Base-by-base conservation (phyloP, 1,284 basidiomycete species). In the Puccinia coronata region DNA sequence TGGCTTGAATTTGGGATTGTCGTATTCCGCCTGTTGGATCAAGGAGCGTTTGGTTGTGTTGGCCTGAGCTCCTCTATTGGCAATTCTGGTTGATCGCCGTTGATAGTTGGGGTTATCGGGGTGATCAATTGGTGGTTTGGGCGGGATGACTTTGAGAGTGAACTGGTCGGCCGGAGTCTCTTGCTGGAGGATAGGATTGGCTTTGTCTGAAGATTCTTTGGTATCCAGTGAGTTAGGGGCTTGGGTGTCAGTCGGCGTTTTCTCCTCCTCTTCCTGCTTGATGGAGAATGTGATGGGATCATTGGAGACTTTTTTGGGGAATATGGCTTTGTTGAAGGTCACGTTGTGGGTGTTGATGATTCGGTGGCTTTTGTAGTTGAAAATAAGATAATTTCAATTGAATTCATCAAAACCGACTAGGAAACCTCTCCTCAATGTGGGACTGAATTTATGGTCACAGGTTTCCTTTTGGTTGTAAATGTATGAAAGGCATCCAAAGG, bases 351-450 rank as follows among this genome's bases (percentile, higher is more conserved):
- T 39, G 25, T 41, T 39, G n/a, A 70, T 18, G 9, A 47, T 36
- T 6, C 36, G 23, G 16, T 49, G 31, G 4, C n/a, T 47, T 31
- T 71, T 28, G n/a, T 47, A 34, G 20, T 71, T 28, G 16, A 47
- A 49, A 20, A 51, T 20, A 20, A 51, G 49, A 20, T 51, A 51
- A 20, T 51, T 51, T 20, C 18, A 20, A 51, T 71, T 41, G 18
- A 47, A 41, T 31, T 71, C 43, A 20, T 71, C 39, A 51, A 71
- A 71, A 20, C 69, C 41, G 2, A 71, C 39, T 28, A 71, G 43
- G 9, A 41, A 23, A 43, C 39, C 69, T 49, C 20, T 43, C 2
- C 31, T 2, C 1, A 5, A 3, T 2, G 31, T 51, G 16, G 39
- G 18, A 31, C 69, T 51, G 49, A 71, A 71, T 34, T 34, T 51